Percentiles rank a stretch among this genome's conserved stretches.
Evolutionary conservation across 2,329 filamentous ascomycete genomes (phyloP).

Genomic region (Lachnellula arida): DNA sequence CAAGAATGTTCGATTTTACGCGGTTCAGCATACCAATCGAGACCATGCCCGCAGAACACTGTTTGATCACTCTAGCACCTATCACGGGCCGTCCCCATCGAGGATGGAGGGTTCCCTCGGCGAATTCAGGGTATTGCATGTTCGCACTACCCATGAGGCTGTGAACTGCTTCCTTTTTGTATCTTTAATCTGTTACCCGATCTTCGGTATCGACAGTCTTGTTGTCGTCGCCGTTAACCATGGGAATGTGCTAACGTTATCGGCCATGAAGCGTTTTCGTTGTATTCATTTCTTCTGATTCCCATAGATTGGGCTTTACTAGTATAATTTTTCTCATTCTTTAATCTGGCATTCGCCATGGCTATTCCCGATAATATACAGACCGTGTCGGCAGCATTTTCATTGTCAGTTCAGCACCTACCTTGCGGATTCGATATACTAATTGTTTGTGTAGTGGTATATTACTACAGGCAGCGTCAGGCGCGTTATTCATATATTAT

Average conservation of each 20-base stretch:
- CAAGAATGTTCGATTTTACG: not conserved
- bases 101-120: not conserved
- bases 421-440: conserved; percentile 7
- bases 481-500: conserved; percentile 27
- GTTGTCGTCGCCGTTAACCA: conserved; percentile 19
- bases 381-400: conserved; percentile 31
- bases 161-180: conserved; percentile 1
- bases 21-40: conserved; percentile 8
- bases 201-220: conserved; percentile 18
- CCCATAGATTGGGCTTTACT: conserved; percentile 32
- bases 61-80: conserved; percentile 6
- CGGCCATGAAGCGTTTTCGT: conserved; percentile 23
- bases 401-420: conserved; percentile 26
- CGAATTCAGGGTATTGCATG: not conserved
- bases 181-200: conserved; percentile 11
- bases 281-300: conserved; percentile 22
- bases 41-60: conserved; percentile 3
- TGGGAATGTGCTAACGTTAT: conserved; percentile 20
- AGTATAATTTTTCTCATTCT: conserved; percentile 21
- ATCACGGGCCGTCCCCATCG: not conserved
- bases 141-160: conserved; percentile 1
- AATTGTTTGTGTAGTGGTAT: conserved; percentile 28
- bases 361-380: conserved; percentile 29
- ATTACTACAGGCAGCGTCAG: conserved; percentile 29
- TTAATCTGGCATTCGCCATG: conserved; percentile 24